Conservation (phyloP, 768 basidiomycete species). For the Holtermannia corniformis region DNA sequence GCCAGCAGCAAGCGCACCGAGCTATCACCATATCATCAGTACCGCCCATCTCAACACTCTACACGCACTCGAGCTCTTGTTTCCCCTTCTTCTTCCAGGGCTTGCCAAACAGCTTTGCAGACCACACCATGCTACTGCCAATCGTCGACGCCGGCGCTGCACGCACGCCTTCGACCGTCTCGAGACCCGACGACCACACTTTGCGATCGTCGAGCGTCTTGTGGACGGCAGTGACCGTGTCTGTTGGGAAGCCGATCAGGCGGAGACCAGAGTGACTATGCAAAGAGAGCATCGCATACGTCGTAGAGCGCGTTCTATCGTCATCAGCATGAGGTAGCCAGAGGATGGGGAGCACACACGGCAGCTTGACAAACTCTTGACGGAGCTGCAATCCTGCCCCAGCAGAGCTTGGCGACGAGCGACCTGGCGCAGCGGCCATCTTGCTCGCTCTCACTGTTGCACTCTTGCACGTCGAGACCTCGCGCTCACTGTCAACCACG, state of each 20-base stretch:
- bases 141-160: constrained; percentile 4
- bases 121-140: constrained; percentile 13
- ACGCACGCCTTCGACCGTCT: neutral
- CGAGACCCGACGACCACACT: constrained; percentile 13
- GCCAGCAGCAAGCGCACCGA: constrained; percentile 25
- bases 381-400: neutral
- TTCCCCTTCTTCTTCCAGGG: constrained; percentile 27
- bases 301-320: too few species aligned
- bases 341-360: neutral
- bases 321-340: neutral
- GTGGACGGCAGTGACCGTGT: constrained; percentile 13
- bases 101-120: constrained; percentile 17
- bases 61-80: constrained; percentile 28
- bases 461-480: too few species aligned
- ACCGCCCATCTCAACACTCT: neutral
- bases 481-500: too few species aligned
- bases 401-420: too few species aligned
- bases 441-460: too few species aligned
- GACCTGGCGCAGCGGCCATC: too few species aligned
- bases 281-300: constrained; percentile 23
- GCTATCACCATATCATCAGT: constrained; percentile 8
- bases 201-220: constrained; percentile 10
- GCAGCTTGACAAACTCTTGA: neutral
- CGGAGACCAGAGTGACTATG: constrained; percentile 6
- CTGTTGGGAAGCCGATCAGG: constrained; percentile 22